Conservation (phyloP, 2,329 filamentous ascomycete genomes). For the Paracoccidioides lutzii region DNA sequence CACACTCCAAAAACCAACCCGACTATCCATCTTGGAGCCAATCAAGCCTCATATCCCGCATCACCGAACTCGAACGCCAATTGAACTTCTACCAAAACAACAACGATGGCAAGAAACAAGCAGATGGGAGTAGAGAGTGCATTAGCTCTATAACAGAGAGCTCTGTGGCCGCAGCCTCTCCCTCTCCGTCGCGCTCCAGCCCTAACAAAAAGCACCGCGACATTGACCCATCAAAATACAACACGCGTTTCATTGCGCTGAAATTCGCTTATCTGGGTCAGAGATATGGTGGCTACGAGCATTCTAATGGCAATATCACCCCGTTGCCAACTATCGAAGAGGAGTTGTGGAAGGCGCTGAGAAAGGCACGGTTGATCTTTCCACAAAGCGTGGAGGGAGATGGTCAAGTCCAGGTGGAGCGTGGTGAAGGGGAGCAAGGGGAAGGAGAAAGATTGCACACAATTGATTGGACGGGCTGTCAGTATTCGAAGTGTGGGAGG, state of each 20-base stretch:
- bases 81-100: slow-evolving; percentile 35
- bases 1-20: neutral
- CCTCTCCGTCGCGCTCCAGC: slow-evolving; percentile 6
- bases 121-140: slow-evolving; percentile 4
- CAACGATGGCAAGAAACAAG: slow-evolving; percentile 5
- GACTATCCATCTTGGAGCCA: slow-evolving; percentile 57
- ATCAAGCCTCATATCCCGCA: slow-evolving; percentile 53
- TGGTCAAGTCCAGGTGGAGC: slow-evolving; percentile 23
- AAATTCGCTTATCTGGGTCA: slow-evolving; percentile 91
- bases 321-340: slow-evolving; percentile 77
- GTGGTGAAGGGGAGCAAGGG: slow-evolving; percentile 7
- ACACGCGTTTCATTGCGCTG: slow-evolving; percentile 71
- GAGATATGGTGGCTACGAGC: slow-evolving; percentile 86
- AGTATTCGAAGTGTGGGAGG: slow-evolving; percentile 89
- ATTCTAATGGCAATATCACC: slow-evolving; percentile 56
- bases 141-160: neutral
- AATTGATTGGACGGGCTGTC: slow-evolving; percentile 68
- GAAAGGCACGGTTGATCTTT: slow-evolving; percentile 69
- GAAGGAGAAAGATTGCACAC: slow-evolving; percentile 18
- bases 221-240: slow-evolving; percentile 70
- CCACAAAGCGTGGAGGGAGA: slow-evolving; percentile 42
- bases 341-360: slow-evolving; percentile 81
- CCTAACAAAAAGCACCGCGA: slow-evolving; percentile 35
- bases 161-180: neutral
- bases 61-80: slow-evolving; percentile 55